Conservation (phyloP, 192 early-diverging fungal genomes). For the Backusella morwellensis region DNA sequence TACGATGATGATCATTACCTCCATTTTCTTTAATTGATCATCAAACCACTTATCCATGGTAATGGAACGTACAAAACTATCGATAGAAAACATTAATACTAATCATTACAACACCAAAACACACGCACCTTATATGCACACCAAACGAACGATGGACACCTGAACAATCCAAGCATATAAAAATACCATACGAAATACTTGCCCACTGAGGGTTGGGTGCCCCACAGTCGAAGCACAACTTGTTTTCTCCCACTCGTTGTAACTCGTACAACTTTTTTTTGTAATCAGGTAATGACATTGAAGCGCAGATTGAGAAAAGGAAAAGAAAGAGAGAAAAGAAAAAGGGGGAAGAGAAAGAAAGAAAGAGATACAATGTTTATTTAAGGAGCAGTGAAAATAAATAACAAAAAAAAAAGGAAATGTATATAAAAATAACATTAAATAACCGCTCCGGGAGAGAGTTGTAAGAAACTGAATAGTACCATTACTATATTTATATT, state of each 20-base stretch:
- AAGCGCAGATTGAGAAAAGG: not conserved
- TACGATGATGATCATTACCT: constrained; percentile 38
- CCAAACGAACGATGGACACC: constrained; percentile 87
- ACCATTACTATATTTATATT: not conserved
- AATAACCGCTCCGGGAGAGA: not conserved
- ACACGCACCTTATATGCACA: constrained; percentile 67
- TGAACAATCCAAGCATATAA: constrained; percentile 95
- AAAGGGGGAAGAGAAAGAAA: not conserved
- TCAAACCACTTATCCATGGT: constrained; percentile 98
- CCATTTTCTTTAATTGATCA: constrained; percentile 95
- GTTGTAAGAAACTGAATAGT: not conserved
- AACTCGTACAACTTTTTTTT: constrained; percentile 62
- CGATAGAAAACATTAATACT: not conserved
- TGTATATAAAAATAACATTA: not conserved
- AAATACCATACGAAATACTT: constrained; percentile 88
- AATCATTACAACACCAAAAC: not conserved
- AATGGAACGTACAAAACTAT: constrained; percentile 96
- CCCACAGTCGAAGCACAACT: constrained; percentile 88
- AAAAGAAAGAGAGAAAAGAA: not conserved
- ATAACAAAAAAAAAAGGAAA: not conserved
- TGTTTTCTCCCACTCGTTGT: constrained; percentile 54
- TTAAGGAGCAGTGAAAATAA: not conserved
- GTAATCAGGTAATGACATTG: constrained; percentile 44
- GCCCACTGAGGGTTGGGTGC: constrained; percentile 89
- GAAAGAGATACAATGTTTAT: not conserved